Evolutionary conservation across 768 basidiomycete genomes (phyloP).

Genomic region (Podaxis mareebaensis): DNA sequence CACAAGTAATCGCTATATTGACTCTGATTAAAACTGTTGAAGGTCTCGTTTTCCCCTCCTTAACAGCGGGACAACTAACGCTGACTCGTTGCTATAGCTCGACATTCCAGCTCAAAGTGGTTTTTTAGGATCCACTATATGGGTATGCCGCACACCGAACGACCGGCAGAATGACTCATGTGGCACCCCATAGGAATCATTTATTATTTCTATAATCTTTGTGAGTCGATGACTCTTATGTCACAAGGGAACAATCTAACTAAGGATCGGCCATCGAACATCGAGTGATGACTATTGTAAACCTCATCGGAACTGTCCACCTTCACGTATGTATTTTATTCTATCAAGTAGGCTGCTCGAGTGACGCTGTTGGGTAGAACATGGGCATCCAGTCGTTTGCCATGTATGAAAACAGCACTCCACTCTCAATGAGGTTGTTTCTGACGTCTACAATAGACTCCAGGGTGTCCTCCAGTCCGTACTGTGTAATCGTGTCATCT

Average conservation of each 20-base stretch:
- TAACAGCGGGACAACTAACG: background rate
- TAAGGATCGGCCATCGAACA: no score
- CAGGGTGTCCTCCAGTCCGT: constrained; percentile 1
- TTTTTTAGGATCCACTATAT: constrained; percentile 6
- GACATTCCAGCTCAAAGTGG: constrained; percentile 1
- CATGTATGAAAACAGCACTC: background rate
- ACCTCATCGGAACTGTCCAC: background rate
- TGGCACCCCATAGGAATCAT: background rate
- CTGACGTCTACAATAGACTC: background rate
- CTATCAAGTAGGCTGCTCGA: background rate
- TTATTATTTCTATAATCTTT: constrained; percentile 3
- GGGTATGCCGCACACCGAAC: background rate
- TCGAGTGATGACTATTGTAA: background rate
- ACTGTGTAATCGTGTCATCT: constrained; percentile 6
- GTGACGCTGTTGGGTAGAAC: background rate
- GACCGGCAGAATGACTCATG: background rate
- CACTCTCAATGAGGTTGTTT: background rate
- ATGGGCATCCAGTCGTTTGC: background rate
- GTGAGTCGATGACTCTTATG: background rate
- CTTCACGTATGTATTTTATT: background rate
- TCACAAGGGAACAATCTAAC: background rate
- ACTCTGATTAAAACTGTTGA: constrained; percentile 7
- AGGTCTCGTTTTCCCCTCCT: background rate
- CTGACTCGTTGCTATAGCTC: background rate
- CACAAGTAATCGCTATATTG: background rate